Evolutionary conservation across 257 asterid genomes (phyloP), one percentile per base, ranked within the genome.

Genomic region (Nyctanthes arbortristis): DNA sequence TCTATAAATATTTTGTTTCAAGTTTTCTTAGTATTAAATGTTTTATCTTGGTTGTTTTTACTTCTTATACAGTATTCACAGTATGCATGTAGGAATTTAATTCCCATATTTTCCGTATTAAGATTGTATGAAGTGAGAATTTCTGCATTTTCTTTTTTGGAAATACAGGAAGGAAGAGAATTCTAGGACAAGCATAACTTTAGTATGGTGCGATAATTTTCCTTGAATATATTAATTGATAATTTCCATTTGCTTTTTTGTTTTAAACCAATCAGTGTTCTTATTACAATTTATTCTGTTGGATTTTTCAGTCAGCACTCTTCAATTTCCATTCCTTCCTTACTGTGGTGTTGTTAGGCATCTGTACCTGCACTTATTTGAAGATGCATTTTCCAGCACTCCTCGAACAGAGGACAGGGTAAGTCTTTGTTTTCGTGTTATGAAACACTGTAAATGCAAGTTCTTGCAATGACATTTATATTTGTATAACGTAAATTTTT

Each of bases 291-390:
- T 61, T 65, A 27, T 55, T 69, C 59, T 55, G 33, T 33, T 75
- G 81, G 22, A 40, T n/a, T 71, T 87, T 73, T 70, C 96, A 92
- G 96, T 84, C 85, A 28, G 89, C 96, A 0, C 88, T 88, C 57
- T 92, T 92, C 97, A 92, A 92, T 84, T 89, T 89, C 82, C 96
- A 88, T 70, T 92, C 98, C 5, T 92, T 92, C 84, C 90, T 92
- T 67, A 88, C 95, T 4, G 97, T 90, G 13, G 97, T 90, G 77
- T 75, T 87, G 79, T 80, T 92, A 39, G 98, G 97, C 72, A 87
- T 92, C 55, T 92, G 97, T 84, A 87, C 95, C 59, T 92, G 98
- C 86, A 87, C 98, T 27, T 89, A 78, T 71, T 85, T 92, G 77
- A 90, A 92, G 91, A 82, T 90, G 73, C 95, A 92, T 58, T 92